phyloP scores from a whole-genome alignment of 768 basidiomycete genomes.

The Royoungia palumana region DNA sequence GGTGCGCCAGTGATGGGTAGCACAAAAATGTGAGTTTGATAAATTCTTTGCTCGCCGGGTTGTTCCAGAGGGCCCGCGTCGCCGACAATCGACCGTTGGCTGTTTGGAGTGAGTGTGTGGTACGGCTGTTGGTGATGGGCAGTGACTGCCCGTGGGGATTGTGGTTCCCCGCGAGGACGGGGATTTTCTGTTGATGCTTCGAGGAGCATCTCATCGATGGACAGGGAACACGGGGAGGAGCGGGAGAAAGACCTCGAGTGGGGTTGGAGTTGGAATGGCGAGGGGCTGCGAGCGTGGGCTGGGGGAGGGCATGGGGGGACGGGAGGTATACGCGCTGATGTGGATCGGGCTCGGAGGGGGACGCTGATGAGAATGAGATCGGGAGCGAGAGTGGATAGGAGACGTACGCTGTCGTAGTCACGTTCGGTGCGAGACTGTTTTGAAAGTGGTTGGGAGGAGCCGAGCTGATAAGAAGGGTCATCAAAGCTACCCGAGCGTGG shows the following conservation, averaged over 20 bases:
- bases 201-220: constrained; percentile 48
- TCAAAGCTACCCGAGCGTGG: constrained; percentile 45
- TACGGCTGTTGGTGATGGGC: constrained; percentile 32
- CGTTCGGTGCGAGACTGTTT: constrained; percentile 46
- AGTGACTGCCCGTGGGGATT: constrained; percentile 28
- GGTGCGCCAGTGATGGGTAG: constrained; percentile 72
- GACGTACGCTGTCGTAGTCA: constrained; percentile 29
- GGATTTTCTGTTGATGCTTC: constrained; percentile 42
- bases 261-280: constrained; percentile 12
- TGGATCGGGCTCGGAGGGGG: constrained; percentile 20
- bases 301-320: constrained; percentile 11
- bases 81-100: constrained; percentile 19
- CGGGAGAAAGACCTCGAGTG: constrained; percentile 33
- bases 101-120: constrained; percentile 13
- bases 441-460: constrained; percentile 44
- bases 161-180: constrained; percentile 32
- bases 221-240: constrained; percentile 34
- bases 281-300: constrained; percentile 8
- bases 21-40: constrained; percentile 69
- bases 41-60: constrained; percentile 40
- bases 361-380: constrained; percentile 16
- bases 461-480: constrained; percentile 27
- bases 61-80: constrained; percentile 31
- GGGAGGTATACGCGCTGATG: constrained; percentile 29
- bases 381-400: rapidly evolving